Evolutionary conservation across 2,329 filamentous ascomycete species (phyloP), one percentile per base, ranked within the genome.

Genomic region (Aspergillus candidus): DNA sequence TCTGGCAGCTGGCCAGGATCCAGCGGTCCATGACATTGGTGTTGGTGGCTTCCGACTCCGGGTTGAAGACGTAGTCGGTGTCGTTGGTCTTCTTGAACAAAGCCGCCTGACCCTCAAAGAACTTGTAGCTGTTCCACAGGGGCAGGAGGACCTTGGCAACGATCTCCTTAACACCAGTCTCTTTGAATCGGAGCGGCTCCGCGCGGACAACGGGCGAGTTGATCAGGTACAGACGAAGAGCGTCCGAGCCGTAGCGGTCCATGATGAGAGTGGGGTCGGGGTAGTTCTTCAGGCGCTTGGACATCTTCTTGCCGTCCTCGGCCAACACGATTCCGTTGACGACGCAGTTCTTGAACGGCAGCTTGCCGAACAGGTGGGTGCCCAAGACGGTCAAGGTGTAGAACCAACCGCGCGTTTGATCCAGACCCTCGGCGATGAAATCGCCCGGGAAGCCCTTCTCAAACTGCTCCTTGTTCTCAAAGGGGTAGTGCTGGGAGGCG

Each of bases 221-320:
- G 70, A 96, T 96, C 60, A 97, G 77, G 62, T 96, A 96, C n/a
- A 97, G 76, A 43, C 91, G 84, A 39, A 97, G 79, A 27, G 91
- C 89, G 70, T 97, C 91, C 2, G 89, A 90, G 14, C 91, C 91
- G 63, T 94, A 94, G 60, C 85, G 85, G 46, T 85, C 72, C 77
- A 96, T 93, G 54, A 97, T 80, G 40, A 88, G 72, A 44, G 73
- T 74, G 10, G 91, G 91, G 59, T 95, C 89, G 0, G 91, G 91
- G 66, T 95, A 97, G 69, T 97, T 97, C 73, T 96, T 94, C 46
- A 95, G 75, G 42, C 91, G 82, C 71, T 97, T 97, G 6, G 89
- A 95, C 91, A 97, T 97, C 75, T 97, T 97, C 75, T 95, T 96
- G 44, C 91, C 91, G 60, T 95, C 88, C 63, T 94, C 89, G 1